Conservation (phyloP, 805 yeast species). For the Jamesozyma lodderae region DNA sequence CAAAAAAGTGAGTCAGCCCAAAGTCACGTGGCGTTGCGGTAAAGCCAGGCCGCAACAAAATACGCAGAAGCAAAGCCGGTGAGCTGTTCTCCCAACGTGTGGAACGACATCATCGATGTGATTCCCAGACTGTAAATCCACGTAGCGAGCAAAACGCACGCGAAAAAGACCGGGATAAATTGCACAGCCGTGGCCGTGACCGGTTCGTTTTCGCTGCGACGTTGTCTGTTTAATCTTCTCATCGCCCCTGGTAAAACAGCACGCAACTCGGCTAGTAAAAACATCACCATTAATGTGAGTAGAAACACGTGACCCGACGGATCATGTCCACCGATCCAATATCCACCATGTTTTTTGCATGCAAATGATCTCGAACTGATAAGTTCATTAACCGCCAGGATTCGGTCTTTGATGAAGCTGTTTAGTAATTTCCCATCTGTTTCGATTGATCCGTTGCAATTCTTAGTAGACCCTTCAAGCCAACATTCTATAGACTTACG, state of each 20-base stretch:
- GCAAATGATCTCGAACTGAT: no score
- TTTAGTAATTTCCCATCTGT: no score
- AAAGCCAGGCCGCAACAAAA: slow-evolving; percentile 2
- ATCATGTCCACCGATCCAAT: slow-evolving; percentile 85
- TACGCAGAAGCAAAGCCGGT: slow-evolving; percentile 62
- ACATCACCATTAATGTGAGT: slow-evolving; percentile 35
- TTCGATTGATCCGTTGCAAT: no score
- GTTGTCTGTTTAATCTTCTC: not conserved
- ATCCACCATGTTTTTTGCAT: slow-evolving; percentile 56
- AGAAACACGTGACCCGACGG: slow-evolving; percentile 92
- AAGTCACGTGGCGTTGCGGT: not conserved
- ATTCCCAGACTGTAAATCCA: slow-evolving; percentile 87
- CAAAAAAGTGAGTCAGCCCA: not conserved
- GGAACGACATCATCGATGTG: slow-evolving; percentile 71
- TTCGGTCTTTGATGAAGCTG: no score
- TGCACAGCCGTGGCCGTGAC: slow-evolving; percentile 5
- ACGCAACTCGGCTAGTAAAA: slow-evolving; percentile 52
- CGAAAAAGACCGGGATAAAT: slow-evolving; percentile 19
- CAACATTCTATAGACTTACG: no score
- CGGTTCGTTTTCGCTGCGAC: no score
- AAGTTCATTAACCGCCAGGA: no score
- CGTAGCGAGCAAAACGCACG: slow-evolving; percentile 33
- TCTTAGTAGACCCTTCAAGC: no score
- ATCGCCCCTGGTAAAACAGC: not conserved
- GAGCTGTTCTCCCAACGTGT: slow-evolving; percentile 64